phyloP scores from a whole-genome alignment of 2,329 filamentous ascomycete species.

The Coniochaeta prunicola region DNA sequence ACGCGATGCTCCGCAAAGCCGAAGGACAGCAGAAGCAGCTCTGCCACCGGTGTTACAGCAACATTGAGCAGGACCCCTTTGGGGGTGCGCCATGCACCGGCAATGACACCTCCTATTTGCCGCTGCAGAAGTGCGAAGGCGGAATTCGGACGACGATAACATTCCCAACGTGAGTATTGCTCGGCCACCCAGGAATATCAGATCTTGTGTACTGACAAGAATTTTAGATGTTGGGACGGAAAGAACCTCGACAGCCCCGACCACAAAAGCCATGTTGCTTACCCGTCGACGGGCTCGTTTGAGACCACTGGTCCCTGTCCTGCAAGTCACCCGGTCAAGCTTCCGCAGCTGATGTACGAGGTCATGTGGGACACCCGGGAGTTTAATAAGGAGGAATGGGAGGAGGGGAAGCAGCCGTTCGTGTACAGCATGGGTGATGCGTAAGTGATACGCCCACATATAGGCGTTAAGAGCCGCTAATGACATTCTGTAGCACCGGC shows the following conservation, averaged over 20 bases:
- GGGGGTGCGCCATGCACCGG: constrained; percentile 9
- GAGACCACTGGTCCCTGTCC: constrained; percentile 27
- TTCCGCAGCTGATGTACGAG: constrained; percentile 38
- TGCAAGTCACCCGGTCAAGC: constrained; percentile 30
- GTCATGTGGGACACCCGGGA: constrained; percentile 33
- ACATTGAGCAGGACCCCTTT: constrained; percentile 3
- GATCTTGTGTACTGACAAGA: neutral
- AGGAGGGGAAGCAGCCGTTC: constrained; percentile 14
- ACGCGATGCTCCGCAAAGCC: constrained; percentile 12
- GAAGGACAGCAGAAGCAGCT: constrained; percentile 12
- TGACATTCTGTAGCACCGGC: constrained; percentile 2
- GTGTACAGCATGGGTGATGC: constrained; percentile 19
- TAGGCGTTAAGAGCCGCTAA: neutral
- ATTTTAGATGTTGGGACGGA: constrained; percentile 44
- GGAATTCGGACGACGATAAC: constrained; percentile 36
- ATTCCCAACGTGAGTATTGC: constrained; percentile 26
- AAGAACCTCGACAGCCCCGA: constrained; percentile 38
- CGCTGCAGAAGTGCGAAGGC: constrained; percentile 24
- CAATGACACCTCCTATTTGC: constrained; percentile 27
- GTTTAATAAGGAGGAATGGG: constrained; percentile 25
- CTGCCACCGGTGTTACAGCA: constrained; percentile 12
- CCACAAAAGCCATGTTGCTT: constrained; percentile 34
- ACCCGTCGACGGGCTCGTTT: constrained; percentile 28
- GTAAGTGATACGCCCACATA: constrained; percentile 9
- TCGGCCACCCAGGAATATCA: neutral